Evolutionary conservation across 805 yeast genomes (phyloP).

Genomic region (Metschnikowia anglica): DNA sequence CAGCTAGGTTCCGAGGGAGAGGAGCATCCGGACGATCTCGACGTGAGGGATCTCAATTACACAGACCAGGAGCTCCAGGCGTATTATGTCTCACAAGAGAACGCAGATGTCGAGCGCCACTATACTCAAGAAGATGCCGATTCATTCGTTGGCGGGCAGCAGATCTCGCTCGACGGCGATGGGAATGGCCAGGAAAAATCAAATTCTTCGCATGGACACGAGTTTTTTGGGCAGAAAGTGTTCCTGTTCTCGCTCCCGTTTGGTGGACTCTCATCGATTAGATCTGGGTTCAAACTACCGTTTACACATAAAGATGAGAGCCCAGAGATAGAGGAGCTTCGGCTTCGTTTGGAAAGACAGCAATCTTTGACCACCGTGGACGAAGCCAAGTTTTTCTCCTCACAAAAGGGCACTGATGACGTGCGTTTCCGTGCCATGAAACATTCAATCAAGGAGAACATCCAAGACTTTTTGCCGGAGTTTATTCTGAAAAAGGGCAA

Average conservation of each 20-base stretch:
- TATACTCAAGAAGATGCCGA: slow-evolving; percentile 37
- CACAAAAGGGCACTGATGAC: slow-evolving; percentile 59
- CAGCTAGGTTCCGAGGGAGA: neutral
- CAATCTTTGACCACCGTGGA: slow-evolving; percentile 60
- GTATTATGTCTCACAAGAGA: neutral
- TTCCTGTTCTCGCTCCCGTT: slow-evolving; percentile 62
- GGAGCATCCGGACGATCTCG: neutral
- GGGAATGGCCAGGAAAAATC: slow-evolving; percentile 32
- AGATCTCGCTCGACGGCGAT: slow-evolving; percentile 20
- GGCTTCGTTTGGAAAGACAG: slow-evolving; percentile 48
- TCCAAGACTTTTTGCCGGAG: slow-evolving; percentile 42
- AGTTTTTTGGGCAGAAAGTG: slow-evolving; percentile 34
- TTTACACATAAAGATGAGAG: slow-evolving; percentile 17
- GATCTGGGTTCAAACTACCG: slow-evolving; percentile 26
- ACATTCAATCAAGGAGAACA: slow-evolving; percentile 54
- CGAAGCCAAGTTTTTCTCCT: slow-evolving; percentile 57
- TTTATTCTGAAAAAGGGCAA: slow-evolving; percentile 30
- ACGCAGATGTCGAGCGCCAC: slow-evolving; percentile 12
- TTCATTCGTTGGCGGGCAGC: slow-evolving; percentile 51
- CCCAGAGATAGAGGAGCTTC: slow-evolving; percentile 29
- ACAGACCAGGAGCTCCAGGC: slow-evolving; percentile 4
- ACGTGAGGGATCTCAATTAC: neutral
- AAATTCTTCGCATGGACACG: slow-evolving; percentile 30
- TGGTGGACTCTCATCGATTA: slow-evolving; percentile 41
- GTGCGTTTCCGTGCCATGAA: slow-evolving; percentile 69